These are phyloP conservation scores for Talaromyces sp. DNA, from an alignment of 2,329 filamentous ascomycete species.

Conservation along the genomic window DNA sequence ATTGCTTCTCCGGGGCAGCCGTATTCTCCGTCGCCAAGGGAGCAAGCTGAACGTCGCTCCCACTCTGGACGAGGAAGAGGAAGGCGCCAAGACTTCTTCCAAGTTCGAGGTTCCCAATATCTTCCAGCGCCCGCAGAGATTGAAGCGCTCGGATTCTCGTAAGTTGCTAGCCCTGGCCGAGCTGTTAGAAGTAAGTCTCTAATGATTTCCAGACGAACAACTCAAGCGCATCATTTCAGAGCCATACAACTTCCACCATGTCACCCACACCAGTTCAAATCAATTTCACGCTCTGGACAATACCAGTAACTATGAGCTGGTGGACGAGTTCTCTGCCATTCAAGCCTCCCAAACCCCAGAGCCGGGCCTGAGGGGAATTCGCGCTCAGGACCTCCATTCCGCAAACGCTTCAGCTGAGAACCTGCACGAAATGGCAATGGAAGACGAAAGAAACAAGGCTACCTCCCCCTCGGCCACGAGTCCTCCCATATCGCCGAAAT, in stretches of 20 bases:
- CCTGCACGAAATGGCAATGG: conserved; percentile 11
- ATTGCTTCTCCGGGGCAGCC: conserved; percentile 40
- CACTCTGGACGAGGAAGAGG: conserved; percentile 38
- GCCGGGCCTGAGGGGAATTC: conserved; percentile 49
- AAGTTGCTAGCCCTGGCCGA: conserved; percentile 20
- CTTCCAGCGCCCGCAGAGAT: conserved; percentile 25
- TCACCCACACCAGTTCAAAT: conserved; percentile 55
- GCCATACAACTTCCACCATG: conserved; percentile 62
- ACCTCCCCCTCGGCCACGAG: conserved; percentile 20
- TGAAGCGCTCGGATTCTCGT: conserved; percentile 31
- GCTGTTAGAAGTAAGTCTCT: not conserved
- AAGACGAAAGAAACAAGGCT: not conserved
- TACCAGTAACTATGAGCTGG: conserved; percentile 48
- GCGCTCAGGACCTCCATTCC: conserved; percentile 44
- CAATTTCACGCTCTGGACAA: conserved; percentile 52
- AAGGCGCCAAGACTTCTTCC: conserved; percentile 24
- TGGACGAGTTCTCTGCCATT: conserved; percentile 51
- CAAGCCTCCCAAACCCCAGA: conserved; percentile 50
- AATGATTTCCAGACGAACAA: conserved; percentile 29
- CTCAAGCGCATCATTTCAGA: conserved; percentile 53
- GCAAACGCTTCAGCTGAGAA: not conserved
- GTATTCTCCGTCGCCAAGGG: conserved; percentile 44
- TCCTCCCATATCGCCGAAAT: conserved; percentile 26
- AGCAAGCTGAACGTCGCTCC: conserved; percentile 43
- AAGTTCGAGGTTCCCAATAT: conserved; percentile 29